Evolutionary conservation across 768 basidiomycete species (phyloP), one percentile per base, ranked within the genome.

Genomic region (Piloderma croceum): DNA sequence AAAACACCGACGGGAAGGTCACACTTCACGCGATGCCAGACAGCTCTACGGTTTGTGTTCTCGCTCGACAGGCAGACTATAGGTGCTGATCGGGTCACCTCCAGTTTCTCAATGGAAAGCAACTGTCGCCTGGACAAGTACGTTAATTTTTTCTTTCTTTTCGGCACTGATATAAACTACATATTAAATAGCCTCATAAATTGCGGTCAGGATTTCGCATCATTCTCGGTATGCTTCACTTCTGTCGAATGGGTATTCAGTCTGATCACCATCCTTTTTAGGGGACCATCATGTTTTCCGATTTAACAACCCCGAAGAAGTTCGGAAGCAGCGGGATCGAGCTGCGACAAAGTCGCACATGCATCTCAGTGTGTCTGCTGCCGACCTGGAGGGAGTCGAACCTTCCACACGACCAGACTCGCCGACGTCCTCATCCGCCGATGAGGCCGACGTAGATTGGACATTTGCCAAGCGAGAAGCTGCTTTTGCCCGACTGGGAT

Each of bases 261-360:
- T 17, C 6, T 27, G 23, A 15, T 12, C 36, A 23, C 31, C 39
- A 21, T 39, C 34, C 24, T n/a, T 32, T 41, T 34, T 45, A 90
- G 89, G 94, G 39, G 93, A 97, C 51, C 83, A 91, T 48, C 96
- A 99, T 65, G 92, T 98, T 41, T 99, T 99, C 63, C 79, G 96
- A 13, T 98, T 96, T 64, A 98, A 89, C 56, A 87, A 94, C 54
- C 91, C 91, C 1, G 90, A 92, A 60, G 90, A 91, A 62, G 91
- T 93, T 46, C 87, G 91, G 48, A 91, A 89, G 56, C 85, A 80
- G 53, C 80, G 91, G 31, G 86, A 93, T 61, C 81, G 88, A 31
- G 84, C 83, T 3, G 81, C 78, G 7, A 72, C 76, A 39, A 82
- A 75, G 57, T 86, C 85, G 17, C 81, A 73, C 57, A 59, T 86